Conservation (phyloP, 768 basidiomycete genomes). For the Gelatoporia subvermispora region DNA sequence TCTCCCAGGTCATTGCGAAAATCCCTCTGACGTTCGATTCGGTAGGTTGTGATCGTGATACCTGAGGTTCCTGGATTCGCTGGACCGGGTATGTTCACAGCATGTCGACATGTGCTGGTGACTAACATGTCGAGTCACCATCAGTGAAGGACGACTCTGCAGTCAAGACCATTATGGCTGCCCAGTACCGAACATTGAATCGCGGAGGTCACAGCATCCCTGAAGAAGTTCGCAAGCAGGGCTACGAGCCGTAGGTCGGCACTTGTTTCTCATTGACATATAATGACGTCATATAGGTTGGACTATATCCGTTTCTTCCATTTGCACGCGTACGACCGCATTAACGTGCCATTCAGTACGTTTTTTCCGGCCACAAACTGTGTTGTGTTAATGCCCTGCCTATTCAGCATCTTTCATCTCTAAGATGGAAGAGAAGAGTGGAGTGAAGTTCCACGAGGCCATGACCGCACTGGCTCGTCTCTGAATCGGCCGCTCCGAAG, state of each 20-base stretch:
- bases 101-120: background rate
- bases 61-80: slow-evolving; percentile 92
- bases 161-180: slow-evolving; percentile 82
- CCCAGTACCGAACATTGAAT: slow-evolving; percentile 84
- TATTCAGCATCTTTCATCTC: slow-evolving; percentile 40
- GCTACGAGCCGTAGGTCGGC: slow-evolving; percentile 66
- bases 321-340: slow-evolving; percentile 85
- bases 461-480: slow-evolving; percentile 81
- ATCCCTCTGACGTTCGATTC: no score
- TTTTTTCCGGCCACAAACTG: background rate
- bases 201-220: slow-evolving; percentile 85
- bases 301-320: slow-evolving; percentile 93
- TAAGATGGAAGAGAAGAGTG: slow-evolving; percentile 67
- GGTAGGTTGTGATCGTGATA: slow-evolving; percentile 82
- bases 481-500: slow-evolving; percentile 50
- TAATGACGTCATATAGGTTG: slow-evolving; percentile 34
- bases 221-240: slow-evolving; percentile 71
- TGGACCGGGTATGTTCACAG: slow-evolving; percentile 34
- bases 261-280: background rate
- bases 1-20: no score
- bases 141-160: slow-evolving; percentile 63
- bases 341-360: slow-evolving; percentile 70
- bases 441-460: slow-evolving; percentile 79
- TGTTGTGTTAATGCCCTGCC: background rate
- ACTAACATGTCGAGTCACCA: background rate